A percentile compares a stretch with the other conserved stretches of the same genome.
Conservation (phyloP, 2,329 filamentous ascomycete genomes). For the Nigrospora oryzae region DNA sequence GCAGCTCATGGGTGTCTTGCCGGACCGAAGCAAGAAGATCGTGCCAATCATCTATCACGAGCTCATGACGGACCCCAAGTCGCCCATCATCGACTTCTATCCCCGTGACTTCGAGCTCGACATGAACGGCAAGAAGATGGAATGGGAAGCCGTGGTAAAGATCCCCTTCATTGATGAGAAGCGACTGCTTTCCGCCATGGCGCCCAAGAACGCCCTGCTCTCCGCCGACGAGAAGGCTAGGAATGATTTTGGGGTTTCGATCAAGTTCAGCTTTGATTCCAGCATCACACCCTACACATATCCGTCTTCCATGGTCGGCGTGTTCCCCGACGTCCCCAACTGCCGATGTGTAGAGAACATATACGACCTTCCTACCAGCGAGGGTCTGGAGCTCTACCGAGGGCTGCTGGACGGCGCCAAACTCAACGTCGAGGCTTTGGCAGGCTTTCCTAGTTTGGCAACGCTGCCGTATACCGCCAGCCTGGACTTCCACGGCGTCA, state of each 20-base stretch:
- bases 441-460: slow-evolving; percentile 86
- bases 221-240: slow-evolving; percentile 69
- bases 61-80: slow-evolving; percentile 83
- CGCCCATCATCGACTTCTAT: slow-evolving; percentile 96
- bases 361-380: slow-evolving; percentile 87
- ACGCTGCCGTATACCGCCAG: slow-evolving; percentile 76
- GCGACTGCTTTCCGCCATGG: slow-evolving; percentile 78
- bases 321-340: slow-evolving; percentile 80
- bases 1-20: slow-evolving; percentile 95
- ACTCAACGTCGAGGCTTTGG: slow-evolving; percentile 72
- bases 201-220: slow-evolving; percentile 70
- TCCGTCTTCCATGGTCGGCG: slow-evolving; percentile 76
- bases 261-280: slow-evolving; percentile 85
- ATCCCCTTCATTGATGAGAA: slow-evolving; percentile 97
- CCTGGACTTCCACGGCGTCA: slow-evolving; percentile 82
- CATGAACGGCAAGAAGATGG: slow-evolving; percentile 99
- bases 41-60: slow-evolving; percentile 82
- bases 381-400: slow-evolving; percentile 77
- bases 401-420: slow-evolving; percentile 80
- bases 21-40: slow-evolving; percentile 94
- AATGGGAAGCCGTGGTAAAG: slow-evolving; percentile 98
- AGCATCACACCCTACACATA: slow-evolving; percentile 68
- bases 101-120: slow-evolving; percentile 94
- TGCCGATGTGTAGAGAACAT: slow-evolving; percentile 95
- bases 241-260: slow-evolving; percentile 83